phyloP scores from a whole-genome alignment of 1,139 yeast species.

The Yamadazyma mexicana region DNA sequence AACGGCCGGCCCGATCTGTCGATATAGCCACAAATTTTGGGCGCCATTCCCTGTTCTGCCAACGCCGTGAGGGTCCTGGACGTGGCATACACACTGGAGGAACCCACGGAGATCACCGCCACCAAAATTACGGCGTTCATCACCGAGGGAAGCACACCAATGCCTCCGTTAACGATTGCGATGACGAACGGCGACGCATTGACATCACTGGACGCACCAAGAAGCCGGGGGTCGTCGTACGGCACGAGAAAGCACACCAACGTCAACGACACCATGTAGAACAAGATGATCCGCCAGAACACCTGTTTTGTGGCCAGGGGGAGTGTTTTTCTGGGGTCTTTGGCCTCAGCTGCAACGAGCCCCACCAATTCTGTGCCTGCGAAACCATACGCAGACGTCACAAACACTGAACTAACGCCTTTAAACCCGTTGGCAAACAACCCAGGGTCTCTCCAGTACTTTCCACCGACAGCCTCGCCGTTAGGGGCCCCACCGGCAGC shows the following conservation, averaged over 20 bases:
- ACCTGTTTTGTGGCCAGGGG: constrained; percentile 47
- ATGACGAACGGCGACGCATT: constrained; percentile 28
- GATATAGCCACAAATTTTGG: constrained; percentile 36
- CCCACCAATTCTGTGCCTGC: constrained; percentile 47
- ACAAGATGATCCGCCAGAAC: constrained; percentile 45
- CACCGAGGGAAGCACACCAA: constrained; percentile 44
- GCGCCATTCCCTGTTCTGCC: constrained; percentile 47
- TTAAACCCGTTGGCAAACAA: constrained; percentile 45
- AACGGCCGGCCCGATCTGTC: constrained; percentile 46
- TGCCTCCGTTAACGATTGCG: constrained; percentile 56
- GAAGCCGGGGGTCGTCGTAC: constrained; percentile 29
- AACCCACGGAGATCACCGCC: constrained; percentile 45
- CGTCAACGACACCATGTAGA: constrained; percentile 39
- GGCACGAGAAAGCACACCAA: constrained; percentile 41
- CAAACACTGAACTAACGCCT: constrained; percentile 41
- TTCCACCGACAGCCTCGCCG: constrained; percentile 38
- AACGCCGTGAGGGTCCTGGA: constrained; percentile 43
- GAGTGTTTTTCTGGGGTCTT: constrained; percentile 36
- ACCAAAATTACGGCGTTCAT: constrained; percentile 45
- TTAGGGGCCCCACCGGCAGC: constrained; percentile 44
- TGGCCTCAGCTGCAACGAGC: constrained; percentile 42
- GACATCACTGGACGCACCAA: constrained; percentile 24
- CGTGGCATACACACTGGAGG: constrained; percentile 46
- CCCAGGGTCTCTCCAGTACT: constrained; percentile 42
- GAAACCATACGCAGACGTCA: constrained; percentile 44